phyloP scores from a whole-genome alignment of 805 yeast species.

The Pichia nanzhaoensis region DNA sequence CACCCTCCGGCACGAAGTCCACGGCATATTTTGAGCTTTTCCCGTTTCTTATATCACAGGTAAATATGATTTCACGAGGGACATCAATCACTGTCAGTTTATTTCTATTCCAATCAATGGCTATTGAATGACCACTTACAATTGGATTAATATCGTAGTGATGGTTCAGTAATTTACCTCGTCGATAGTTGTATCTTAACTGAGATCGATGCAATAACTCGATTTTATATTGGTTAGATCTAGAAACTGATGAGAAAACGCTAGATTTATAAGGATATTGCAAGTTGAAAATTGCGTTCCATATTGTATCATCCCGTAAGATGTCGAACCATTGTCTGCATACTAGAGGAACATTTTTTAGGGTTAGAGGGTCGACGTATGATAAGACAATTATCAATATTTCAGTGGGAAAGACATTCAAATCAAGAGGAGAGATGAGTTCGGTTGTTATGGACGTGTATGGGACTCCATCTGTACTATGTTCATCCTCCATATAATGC shows the following conservation, averaged over 20 bases:
- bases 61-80: conserved; percentile 7
- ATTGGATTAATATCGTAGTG: conserved; percentile 5
- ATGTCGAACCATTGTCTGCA: conserved; percentile 43
- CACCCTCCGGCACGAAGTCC: conserved; percentile 28
- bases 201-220: conserved; percentile 38
- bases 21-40: conserved; percentile 6
- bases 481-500: too few relatives aligned
- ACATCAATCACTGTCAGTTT: conserved; percentile 11
- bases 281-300: conserved; percentile 40
- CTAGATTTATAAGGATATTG: conserved; percentile 31
- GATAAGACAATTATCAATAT: conserved; percentile 39
- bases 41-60: conserved; percentile 13
- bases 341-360: conserved; percentile 36
- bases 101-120: conserved; percentile 12
- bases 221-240: conserved; percentile 39
- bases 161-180: conserved; percentile 7
- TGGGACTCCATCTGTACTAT: too few relatives aligned
- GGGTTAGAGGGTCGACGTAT: conserved; percentile 39
- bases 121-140: conserved; percentile 4
- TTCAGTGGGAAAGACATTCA: conserved; percentile 39
- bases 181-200: conserved; percentile 18
- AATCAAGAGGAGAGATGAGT: background rate
- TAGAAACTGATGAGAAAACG: conserved; percentile 38
- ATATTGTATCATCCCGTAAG: conserved; percentile 38
- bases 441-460: too few relatives aligned